Evolutionary conservation across 352 stramenopile species (phyloP), one percentile per base, ranked within the genome.

Genomic region (Poterioochromonas sp.): DNA sequence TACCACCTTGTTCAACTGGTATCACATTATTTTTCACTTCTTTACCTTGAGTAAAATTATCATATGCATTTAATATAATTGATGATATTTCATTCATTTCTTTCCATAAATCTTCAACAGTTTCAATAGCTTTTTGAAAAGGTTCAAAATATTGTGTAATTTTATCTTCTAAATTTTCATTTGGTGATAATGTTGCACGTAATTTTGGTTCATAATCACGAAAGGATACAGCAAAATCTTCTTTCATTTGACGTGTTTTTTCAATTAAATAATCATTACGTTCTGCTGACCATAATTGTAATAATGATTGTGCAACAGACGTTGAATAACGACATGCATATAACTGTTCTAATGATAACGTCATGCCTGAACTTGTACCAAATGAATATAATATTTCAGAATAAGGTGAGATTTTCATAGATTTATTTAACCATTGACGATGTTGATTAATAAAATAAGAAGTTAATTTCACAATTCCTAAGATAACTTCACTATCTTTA

Each of bases 301-400:
- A 12, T 26, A 76, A 32, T 11, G 69, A 12, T 29, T 62, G 44
- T 64, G 40, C 69, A 22, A 64, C 11, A 32, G 8, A n/a, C 18
- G 49, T 39, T 26, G 35, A 65, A 29, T 76, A 76, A n/a, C 34
- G 69, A 11, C 12, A 76, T 8, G 69, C 69, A 43, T 44, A 58
- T 2, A 76, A 8, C 44, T 76, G 69, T 35, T 76, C 69, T 8
- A 76, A 22, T 5, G 69, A 76, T 1, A 76, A 41, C 2, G 69
- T 76, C 49, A 40, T 11, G 11, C 69, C 69, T 34, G 20, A 32
- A 35, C 32, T 76, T 0, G 69, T 35, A 2, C 43, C 39, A 40
- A 76, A 76, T 26, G 69, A 76, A 43, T 76, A 76, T 11, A 76
- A 40, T 18, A 32, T 26, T 76, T 76, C 69, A 40, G 69, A 58